Conservation (phyloP, 192 early-diverging fungal genomes). For the Helicostylum pulchrum region DNA sequence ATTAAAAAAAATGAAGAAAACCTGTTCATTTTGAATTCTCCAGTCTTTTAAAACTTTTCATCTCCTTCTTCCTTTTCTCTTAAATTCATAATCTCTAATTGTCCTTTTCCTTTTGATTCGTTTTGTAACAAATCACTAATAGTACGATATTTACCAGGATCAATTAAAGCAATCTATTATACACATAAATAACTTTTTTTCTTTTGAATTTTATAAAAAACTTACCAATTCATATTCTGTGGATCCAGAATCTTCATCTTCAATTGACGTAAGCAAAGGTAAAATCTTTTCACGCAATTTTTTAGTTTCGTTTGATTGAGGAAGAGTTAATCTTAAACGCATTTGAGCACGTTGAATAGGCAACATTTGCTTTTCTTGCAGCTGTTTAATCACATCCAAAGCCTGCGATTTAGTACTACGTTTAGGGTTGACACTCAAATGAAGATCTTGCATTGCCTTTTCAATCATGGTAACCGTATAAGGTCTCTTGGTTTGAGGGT, state of each 20-base stretch:
- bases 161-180: conserved; percentile 72
- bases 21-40: conserved; percentile 71
- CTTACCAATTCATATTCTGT: conserved; percentile 85
- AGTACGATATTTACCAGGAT: conserved; percentile 87
- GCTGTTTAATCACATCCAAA: conserved; percentile 88
- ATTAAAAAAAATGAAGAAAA: conserved; percentile 73
- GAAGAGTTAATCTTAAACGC: conserved; percentile 77
- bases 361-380: conserved; percentile 85
- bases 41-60: conserved; percentile 47
- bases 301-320: conserved; percentile 83
- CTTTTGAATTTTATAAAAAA: neutral
- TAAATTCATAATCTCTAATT: conserved; percentile 84
- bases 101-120: conserved; percentile 85
- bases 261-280: conserved; percentile 58
- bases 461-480: conserved; percentile 98
- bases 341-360: conserved; percentile 95
- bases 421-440: conserved; percentile 88
- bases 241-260: conserved; percentile 72
- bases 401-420: conserved; percentile 89
- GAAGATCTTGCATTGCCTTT: conserved; percentile 93
- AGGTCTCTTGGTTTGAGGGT: conserved; percentile 90
- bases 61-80: conserved; percentile 72
- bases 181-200: neutral
- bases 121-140: conserved; percentile 81
- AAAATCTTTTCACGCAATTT: conserved; percentile 73